These are phyloP conservation scores for Hygrocybe punicea DNA, from an alignment of 768 basidiomycete species.

Conservation along the genomic window DNA sequence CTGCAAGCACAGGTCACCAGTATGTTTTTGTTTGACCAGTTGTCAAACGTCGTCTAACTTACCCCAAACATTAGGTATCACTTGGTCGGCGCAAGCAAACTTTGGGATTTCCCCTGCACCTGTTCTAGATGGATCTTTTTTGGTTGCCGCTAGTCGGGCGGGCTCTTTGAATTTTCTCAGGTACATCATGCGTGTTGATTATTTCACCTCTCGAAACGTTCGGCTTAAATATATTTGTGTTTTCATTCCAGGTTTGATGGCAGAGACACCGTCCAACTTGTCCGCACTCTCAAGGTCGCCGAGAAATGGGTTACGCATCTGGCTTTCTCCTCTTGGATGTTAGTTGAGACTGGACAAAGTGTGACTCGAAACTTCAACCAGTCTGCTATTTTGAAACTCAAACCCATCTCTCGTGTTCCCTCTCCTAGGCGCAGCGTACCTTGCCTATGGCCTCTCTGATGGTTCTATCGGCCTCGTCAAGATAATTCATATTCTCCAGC, in stretches of 20 bases:
- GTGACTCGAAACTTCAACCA: too few relatives aligned
- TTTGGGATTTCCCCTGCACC: constrained; percentile 53
- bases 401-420: too few relatives aligned
- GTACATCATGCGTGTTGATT: constrained; percentile 36
- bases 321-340: constrained; percentile 57
- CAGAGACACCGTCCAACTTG: constrained; percentile 26
- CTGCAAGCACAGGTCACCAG: constrained; percentile 17
- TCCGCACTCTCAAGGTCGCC: constrained; percentile 42
- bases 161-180: constrained; percentile 61
- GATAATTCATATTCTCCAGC: constrained; percentile 46
- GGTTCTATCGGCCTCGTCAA: constrained; percentile 57
- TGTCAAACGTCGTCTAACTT: too few relatives aligned
- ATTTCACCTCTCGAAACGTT: not conserved
- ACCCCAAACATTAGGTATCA: constrained; percentile 46
- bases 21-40: not conserved
- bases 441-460: constrained; percentile 59
- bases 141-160: constrained; percentile 66
- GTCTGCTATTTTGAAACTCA: too few relatives aligned
- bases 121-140: constrained; percentile 54
- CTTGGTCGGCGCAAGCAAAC: constrained; percentile 63
- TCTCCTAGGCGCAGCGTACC: constrained; percentile 48
- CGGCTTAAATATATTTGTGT: not conserved
- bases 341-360: constrained; percentile 33
- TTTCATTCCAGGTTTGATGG: constrained; percentile 22
- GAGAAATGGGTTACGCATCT: constrained; percentile 65